Evolutionary conservation across 2,329 filamentous ascomycete species (phyloP).

Genomic region (Fusarium oxysporum): DNA sequence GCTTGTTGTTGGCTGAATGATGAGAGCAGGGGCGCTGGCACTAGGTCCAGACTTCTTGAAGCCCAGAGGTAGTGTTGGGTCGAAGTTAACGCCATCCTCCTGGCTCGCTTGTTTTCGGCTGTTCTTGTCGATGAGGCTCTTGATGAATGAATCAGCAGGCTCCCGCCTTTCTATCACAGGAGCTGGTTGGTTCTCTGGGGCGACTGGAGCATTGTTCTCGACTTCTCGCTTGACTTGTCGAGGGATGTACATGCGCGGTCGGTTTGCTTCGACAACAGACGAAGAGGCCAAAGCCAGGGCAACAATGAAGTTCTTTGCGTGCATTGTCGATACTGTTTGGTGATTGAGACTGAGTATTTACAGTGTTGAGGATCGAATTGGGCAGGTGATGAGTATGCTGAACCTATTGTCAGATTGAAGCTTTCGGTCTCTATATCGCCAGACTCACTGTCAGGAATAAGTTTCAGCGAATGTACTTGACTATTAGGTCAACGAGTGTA

Average conservation of each 20-base stretch:
- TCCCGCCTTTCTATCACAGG: slow-evolving; percentile 32
- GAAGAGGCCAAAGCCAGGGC: slow-evolving; percentile 62
- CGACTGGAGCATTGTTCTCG: slow-evolving; percentile 59
- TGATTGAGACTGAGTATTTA: slow-evolving; percentile 43
- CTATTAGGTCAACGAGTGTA: slow-evolving; percentile 65
- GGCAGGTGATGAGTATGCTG: slow-evolving; percentile 37
- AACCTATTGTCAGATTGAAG: slow-evolving; percentile 10
- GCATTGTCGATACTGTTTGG: slow-evolving; percentile 54
- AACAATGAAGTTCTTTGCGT: slow-evolving; percentile 59
- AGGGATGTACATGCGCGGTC: slow-evolving; percentile 68
- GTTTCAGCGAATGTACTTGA: slow-evolving; percentile 71
- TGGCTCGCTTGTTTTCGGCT: slow-evolving; percentile 1
- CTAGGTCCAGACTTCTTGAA: slow-evolving; percentile 27
- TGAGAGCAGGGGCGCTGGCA: slow-evolving; percentile 32
- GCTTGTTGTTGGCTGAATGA: slow-evolving; percentile 40
- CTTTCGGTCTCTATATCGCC: background rate
- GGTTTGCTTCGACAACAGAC: slow-evolving; percentile 57
- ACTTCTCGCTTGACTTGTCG: slow-evolving; percentile 66
- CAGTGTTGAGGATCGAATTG: slow-evolving; percentile 34
- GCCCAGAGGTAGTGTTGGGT: slow-evolving; percentile 26
- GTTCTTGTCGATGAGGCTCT: slow-evolving; percentile 35
- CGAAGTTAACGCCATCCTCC: slow-evolving; percentile 23
- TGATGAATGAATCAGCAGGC: slow-evolving; percentile 40
- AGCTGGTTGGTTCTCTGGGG: slow-evolving; percentile 40
- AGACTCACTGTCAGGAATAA: slow-evolving; percentile 59